Conservation (phyloP, 768 basidiomycete species). For the Macrocybe gigantea region DNA sequence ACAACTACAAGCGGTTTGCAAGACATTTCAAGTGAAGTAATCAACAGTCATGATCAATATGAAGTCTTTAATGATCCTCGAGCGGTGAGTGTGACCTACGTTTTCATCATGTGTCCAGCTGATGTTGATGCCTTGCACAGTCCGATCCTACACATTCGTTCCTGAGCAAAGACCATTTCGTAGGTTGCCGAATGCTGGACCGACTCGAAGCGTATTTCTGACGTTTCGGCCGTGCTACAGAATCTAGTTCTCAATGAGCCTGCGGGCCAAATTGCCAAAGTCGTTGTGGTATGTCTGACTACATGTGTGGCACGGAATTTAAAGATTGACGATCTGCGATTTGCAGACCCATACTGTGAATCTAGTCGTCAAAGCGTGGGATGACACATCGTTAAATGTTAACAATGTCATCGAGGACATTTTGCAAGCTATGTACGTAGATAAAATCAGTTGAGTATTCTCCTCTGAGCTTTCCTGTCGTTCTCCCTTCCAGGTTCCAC, state of each 20-base stretch:
- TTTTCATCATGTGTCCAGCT: constrained; percentile 6
- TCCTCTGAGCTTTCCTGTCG: neutral
- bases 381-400: constrained; percentile 57
- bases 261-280: constrained; percentile 67
- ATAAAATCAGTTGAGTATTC: neutral
- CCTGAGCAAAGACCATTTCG: constrained; percentile 86
- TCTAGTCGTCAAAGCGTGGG: constrained; percentile 77
- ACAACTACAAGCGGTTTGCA: constrained; percentile 60
- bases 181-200: constrained; percentile 26
- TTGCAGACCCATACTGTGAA: constrained; percentile 57
- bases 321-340: neutral
- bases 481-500: constrained; percentile 53
- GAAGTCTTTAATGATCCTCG: constrained; percentile 83
- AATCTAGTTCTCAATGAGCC: constrained; percentile 80
- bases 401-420: constrained; percentile 55
- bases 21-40: constrained; percentile 67
- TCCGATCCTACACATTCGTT: constrained; percentile 88
- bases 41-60: constrained; percentile 77
- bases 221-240: constrained; percentile 24
- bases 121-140: constrained; percentile 23
- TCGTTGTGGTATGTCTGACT: constrained; percentile 47
- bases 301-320: neutral
- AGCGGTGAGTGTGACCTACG: constrained; percentile 44
- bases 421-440: constrained; percentile 56
- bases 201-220: neutral